phyloP scores from a whole-genome alignment of 306 rosid species.

The Pterocarpus santalinus region DNA sequence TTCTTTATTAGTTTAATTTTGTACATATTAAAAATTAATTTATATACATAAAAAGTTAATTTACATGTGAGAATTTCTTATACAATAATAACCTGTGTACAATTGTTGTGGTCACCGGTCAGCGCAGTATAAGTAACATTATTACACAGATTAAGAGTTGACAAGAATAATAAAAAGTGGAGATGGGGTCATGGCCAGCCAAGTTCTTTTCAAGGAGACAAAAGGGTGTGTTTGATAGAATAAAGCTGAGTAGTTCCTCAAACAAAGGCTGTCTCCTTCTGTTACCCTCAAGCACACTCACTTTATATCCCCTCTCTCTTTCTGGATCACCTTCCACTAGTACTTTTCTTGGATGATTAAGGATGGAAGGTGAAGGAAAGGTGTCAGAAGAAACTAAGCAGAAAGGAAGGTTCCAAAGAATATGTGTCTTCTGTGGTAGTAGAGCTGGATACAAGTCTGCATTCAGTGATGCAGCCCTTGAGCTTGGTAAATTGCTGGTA shows the following conservation, averaged over 20 bases:
- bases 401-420: slow-evolving; percentile 59
- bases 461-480: slow-evolving; percentile 67
- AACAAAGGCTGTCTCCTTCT: slow-evolving; percentile 32
- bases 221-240: slow-evolving; percentile 41
- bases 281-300: not conserved
- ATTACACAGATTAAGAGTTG: slow-evolving; percentile 10
- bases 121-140: slow-evolving; percentile 21
- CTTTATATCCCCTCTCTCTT: not conserved
- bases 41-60: not conserved
- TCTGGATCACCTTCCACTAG: slow-evolving; percentile 28
- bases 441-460: slow-evolving; percentile 64
- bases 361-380: slow-evolving; percentile 61
- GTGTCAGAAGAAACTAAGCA: slow-evolving; percentile 42
- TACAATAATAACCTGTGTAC: not conserved
- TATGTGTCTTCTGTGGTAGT: slow-evolving; percentile 81
- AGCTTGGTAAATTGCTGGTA: slow-evolving; percentile 73
- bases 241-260: slow-evolving; percentile 43
- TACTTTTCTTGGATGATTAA: not conserved
- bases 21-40: not conserved
- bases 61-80: not conserved
- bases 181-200: slow-evolving; percentile 45
- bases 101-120: slow-evolving; percentile 4
- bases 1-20: not conserved
- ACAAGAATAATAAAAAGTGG: slow-evolving; percentile 35
- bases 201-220: slow-evolving; percentile 55